A percentile compares a stretch with the other conserved stretches of the same genome.
Conservation (phyloP, 352 stramenopile species). For the Pythium oligandrum region DNA sequence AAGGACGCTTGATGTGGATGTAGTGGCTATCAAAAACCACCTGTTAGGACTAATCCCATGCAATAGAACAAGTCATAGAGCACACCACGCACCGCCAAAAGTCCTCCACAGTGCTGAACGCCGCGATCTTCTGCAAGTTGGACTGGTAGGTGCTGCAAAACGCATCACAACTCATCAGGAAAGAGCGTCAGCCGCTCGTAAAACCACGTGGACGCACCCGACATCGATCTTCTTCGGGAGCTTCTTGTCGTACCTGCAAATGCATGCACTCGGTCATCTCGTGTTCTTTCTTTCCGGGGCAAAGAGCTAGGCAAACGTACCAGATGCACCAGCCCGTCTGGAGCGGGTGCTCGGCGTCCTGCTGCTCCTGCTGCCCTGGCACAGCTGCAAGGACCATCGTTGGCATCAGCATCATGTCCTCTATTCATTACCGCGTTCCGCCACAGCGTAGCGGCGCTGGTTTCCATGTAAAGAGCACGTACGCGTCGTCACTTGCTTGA, state of each 20-base stretch:
- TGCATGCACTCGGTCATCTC: too few relatives aligned
- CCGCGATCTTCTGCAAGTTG: constrained; percentile 86
- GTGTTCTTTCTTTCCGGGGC: too few relatives aligned
- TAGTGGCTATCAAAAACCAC: constrained; percentile 56
- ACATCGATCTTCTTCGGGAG: constrained; percentile 88
- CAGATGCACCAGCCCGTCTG: constrained; percentile 88
- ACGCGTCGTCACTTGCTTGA: constrained; percentile 17
- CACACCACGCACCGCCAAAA: constrained; percentile 80
- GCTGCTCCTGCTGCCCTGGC: constrained; percentile 13
- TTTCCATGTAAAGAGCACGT: constrained; percentile 3
- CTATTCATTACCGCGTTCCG: neutral
- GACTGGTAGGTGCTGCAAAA: constrained; percentile 60
- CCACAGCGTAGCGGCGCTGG: neutral
- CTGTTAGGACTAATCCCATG: neutral
- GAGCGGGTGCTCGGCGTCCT: constrained; percentile 73
- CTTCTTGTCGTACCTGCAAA: constrained; percentile 91
- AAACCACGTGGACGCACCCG: constrained; percentile 32
- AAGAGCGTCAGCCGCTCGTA: neutral
- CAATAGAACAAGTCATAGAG: too few relatives aligned
- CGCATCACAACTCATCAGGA: constrained; percentile 1
- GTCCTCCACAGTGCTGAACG: constrained; percentile 89
- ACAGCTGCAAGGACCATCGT: constrained; percentile 1
- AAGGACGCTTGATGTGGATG: constrained; percentile 92
- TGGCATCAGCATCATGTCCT: constrained; percentile 8
- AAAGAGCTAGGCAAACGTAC: constrained; percentile 23